Evolutionary conservation across 2,329 filamentous ascomycete species (phyloP), one percentile per base, ranked within the genome.

Genomic region (Xylariaceae sp.): DNA sequence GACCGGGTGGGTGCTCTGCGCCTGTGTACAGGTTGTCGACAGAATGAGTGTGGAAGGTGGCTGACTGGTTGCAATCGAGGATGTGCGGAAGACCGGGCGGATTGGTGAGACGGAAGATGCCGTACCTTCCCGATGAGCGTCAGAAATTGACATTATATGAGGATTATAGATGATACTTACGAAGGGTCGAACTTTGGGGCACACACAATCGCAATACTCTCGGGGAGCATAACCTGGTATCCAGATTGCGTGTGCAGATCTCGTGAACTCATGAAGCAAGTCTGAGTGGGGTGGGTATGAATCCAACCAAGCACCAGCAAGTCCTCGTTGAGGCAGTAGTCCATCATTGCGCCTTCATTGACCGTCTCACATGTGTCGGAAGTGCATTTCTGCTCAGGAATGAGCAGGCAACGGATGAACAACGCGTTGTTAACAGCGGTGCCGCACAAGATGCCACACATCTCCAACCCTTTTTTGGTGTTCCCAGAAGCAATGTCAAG

Each of bases 171-270:
- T 11, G 5, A 30, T 19, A 78, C 84, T 73, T 73, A 91, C 82
- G 84, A 87, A 40, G 87, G 88, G 33, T 78, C 75, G 61, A 87
- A 89, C 49, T 80, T 86, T 0, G 94, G 94, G 6, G 94, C 89
- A 71, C 94, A 99, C 36, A 99, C 94, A 62, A 99, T 95, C 4
- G 94, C 94, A 55, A 99, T 90, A 61, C 89, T 95, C 74, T 99
- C 94, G 1, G 90, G 86, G 71, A 97, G 81, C 90, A 96, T 96
- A 52, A 94, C 85, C 69, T 99, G 94, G 66, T 96, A 97, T 11
- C 90, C 90, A 3, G 86, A 85, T 64, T 96, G 92, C 0, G 95
- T 99, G 65, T 99, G 94, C 58, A 97, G 66, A 65, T 99, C 94
- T 44, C 92, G 78, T 43, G 87, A 94, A 66, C 90, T 96, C 89